Evolutionary conservation across 2,329 filamentous ascomycete species (phyloP), one percentile per base, ranked within the genome.

Genomic region (Monilinia aucupariae): DNA sequence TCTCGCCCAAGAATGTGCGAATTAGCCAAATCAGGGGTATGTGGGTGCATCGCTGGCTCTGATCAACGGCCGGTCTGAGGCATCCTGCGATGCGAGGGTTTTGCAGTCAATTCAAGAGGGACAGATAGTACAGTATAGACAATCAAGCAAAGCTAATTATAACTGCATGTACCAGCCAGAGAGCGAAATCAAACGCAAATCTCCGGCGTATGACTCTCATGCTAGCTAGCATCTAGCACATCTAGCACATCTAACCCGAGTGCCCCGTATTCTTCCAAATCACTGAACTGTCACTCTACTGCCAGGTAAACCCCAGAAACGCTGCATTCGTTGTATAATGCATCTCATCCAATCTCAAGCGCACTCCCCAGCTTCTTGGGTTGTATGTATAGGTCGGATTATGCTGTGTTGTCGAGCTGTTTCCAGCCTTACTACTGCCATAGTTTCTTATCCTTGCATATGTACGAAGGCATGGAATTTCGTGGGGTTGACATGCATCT

Each of bases 1-100:
- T 59, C 66, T 55, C 37, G 54, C 49, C 58, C 52, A 64, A 64
- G 64, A 68, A 68, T 65, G 64, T 59, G 41, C 59, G 49, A 51
- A 58, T 62, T 56, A 34, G 13, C 12, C n/a, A 47, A 58, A 41
- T 22, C 55, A 41, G 55, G 54, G 47, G 25, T 56, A n/a, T 34
- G 54, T 45, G 59, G 39, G 34, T 54, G 30, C 32, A 30, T 43
- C 34, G 41, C 39, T 54, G 59, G 48, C 61, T 47, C 27, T 30
- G 51, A 62, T 58, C 41, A 60, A 54, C 55, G 50, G 10, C 20
- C 48, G 50, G 37, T 61, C 50, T 37, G 27, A 17, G 30, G 50
- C 37, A 56, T 43, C 25, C 30, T 45, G 17, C 59, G 27, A 53
- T 25, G 37, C 39, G 41, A 61, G 39, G 59, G 30, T 34, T 45